Evolutionary conservation across 2,329 filamentous ascomycete species (phyloP).

Genomic region (Trichoderma hamatum): DNA sequence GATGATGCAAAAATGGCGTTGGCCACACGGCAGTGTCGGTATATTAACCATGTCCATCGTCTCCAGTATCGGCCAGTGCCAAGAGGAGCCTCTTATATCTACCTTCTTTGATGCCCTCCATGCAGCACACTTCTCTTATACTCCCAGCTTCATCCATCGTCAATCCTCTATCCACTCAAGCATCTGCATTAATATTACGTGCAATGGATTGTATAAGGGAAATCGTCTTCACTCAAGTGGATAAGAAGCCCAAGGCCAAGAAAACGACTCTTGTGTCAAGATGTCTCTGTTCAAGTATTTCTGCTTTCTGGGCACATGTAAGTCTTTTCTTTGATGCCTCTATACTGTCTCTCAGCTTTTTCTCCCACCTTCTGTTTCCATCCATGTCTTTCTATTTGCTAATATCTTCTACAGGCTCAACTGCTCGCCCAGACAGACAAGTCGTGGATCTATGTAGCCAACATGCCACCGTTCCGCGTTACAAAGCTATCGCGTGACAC

Average conservation of each 20-base stretch:
- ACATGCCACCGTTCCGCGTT: constrained; percentile 25
- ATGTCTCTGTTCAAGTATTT: constrained; percentile 24
- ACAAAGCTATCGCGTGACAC: constrained; percentile 22
- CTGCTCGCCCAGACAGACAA: constrained; percentile 25
- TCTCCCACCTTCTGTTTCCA: neutral
- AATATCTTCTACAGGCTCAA: constrained; percentile 18
- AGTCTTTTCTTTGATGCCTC: constrained; percentile 6
- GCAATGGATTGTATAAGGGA: constrained; percentile 9
- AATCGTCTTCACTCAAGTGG: neutral
- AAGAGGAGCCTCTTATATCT: neutral
- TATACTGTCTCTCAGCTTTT: no score
- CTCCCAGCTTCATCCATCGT: neutral
- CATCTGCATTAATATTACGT: neutral
- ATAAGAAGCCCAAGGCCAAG: constrained; percentile 14
- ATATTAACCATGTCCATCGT: constrained; percentile 2
- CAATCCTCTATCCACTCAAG: neutral
- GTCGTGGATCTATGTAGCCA: constrained; percentile 25
- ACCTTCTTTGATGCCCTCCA: neutral
- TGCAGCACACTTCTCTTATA: constrained; percentile 8
- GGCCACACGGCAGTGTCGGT: constrained; percentile 11
- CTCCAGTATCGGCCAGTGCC: neutral
- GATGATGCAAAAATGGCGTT: constrained; percentile 19
- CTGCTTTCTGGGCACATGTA: constrained; percentile 25
- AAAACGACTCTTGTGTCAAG: constrained; percentile 12
- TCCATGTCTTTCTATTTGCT: neutral